A percentile compares a stretch with the other conserved stretches of the same genome.
Conservation (phyloP, 805 yeast genomes). For the Nakazawaea laoshanensis region DNA sequence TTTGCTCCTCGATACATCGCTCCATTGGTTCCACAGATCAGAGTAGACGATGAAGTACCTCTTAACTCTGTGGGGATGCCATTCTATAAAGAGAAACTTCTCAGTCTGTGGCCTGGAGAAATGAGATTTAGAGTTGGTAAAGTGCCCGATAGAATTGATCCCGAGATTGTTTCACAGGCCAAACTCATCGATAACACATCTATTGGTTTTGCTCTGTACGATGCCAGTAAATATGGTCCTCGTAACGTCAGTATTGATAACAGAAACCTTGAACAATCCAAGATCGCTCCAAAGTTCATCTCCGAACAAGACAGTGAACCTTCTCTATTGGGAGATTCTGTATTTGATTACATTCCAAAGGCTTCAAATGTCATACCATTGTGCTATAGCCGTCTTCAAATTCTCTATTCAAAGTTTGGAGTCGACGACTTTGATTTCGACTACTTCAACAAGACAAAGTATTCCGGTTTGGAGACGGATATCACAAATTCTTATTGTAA, state of each 20-base stretch:
- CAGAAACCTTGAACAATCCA: constrained; percentile 34
- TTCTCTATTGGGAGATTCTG: constrained; percentile 10
- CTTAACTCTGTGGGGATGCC: constrained; percentile 79
- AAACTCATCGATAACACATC: constrained; percentile 24
- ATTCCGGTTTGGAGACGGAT: constrained; percentile 86
- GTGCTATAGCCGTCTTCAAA: constrained; percentile 66
- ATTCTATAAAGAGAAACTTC: constrained; percentile 63
- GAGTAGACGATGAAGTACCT: constrained; percentile 43
- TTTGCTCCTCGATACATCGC: constrained; percentile 34
- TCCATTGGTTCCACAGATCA: constrained; percentile 15
- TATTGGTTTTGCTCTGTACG: constrained; percentile 41
- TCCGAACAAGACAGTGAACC: constrained; percentile 40
- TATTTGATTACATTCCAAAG: constrained; percentile 22
- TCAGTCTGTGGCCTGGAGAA: constrained; percentile 75
- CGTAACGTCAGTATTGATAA: constrained; percentile 32
- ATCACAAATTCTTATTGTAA: constrained; percentile 73
- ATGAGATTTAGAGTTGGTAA: constrained; percentile 52
- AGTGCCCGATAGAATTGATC: constrained; percentile 45
- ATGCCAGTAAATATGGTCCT: constrained; percentile 46
- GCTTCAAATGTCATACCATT: constrained; percentile 48
- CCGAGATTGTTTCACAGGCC: constrained; percentile 31
- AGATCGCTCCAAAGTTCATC: constrained; percentile 40
- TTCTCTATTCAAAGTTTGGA: constrained; percentile 83
- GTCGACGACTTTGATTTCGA: constrained; percentile 90
- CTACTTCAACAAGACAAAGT: constrained; percentile 65